Percentiles rank a stretch among this genome's conserved stretches.
phyloP scores from a whole-genome alignment of 345 rosid genomes.

The Gossypium anomalum region DNA sequence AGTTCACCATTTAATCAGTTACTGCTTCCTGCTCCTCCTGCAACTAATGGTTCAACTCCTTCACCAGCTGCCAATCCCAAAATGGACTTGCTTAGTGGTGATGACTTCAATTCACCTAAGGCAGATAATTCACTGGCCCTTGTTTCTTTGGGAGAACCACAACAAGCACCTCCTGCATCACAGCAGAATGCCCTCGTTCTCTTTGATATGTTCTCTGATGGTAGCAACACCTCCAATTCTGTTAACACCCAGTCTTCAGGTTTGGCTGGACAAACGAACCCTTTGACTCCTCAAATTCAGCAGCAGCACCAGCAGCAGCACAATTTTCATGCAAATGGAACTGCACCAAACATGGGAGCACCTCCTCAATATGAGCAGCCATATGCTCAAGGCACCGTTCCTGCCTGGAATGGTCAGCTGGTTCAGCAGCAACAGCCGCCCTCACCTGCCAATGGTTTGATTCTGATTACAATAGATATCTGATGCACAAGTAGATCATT shows the following conservation, averaged over 20 bases:
- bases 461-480: constrained; percentile 10
- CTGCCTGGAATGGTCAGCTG: constrained; percentile 73
- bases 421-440: constrained; percentile 52
- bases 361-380: constrained; percentile 73
- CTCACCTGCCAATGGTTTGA: constrained; percentile 68
- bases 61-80: constrained; percentile 48
- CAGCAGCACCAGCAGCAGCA: constrained; percentile 64
- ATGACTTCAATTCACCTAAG: constrained; percentile 65
- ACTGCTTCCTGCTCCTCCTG: constrained; percentile 79
- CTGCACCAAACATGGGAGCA: constrained; percentile 45
- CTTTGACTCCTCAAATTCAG: constrained; percentile 52
- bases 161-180: constrained; percentile 49
- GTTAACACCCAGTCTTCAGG: constrained; percentile 45
- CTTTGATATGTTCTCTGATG: constrained; percentile 77
- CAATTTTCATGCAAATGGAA: constrained; percentile 49
- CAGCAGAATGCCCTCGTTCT: constrained; percentile 88
- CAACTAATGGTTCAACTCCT: constrained; percentile 54
- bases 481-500: not conserved
- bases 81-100: constrained; percentile 95
- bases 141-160: constrained; percentile 70
- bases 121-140: constrained; percentile 66
- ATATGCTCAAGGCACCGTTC: constrained; percentile 48
- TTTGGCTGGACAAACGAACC: constrained; percentile 40
- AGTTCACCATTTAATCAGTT: constrained; percentile 60
- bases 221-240: constrained; percentile 41